phyloP scores from a whole-genome alignment of 805 yeast species.

The Ogataea trehalophila region DNA sequence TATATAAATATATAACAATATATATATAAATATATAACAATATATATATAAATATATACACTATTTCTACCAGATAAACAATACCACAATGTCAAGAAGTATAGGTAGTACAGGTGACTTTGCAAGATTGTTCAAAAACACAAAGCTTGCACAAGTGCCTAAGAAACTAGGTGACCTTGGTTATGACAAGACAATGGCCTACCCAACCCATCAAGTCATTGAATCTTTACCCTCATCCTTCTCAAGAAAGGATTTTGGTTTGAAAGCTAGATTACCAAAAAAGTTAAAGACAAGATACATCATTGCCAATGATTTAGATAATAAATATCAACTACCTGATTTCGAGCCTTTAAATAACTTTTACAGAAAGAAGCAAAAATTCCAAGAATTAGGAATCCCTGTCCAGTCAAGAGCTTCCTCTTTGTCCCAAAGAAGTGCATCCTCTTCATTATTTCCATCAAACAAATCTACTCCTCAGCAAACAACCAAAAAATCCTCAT shows the following conservation, averaged over 20 bases:
- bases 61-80: no score
- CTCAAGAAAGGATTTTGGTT: constrained; percentile 68
- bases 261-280: constrained; percentile 65
- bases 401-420: constrained; percentile 24
- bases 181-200: constrained; percentile 21
- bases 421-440: constrained; percentile 2
- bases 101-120: constrained; percentile 23
- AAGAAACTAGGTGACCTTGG: constrained; percentile 24
- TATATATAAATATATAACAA: no score
- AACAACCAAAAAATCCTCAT: background rate
- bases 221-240: constrained; percentile 64
- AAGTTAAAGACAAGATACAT: constrained; percentile 55
- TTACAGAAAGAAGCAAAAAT: constrained; percentile 56
- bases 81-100: constrained; percentile 16
- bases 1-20: no score
- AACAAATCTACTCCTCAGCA: background rate
- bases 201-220: constrained; percentile 70
- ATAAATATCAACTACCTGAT: constrained; percentile 61
- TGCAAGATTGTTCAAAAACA: constrained; percentile 23
- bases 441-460: constrained; percentile 39
- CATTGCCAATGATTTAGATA: constrained; percentile 62
- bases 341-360: constrained; percentile 61
- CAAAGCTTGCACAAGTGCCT: constrained; percentile 33
- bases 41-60: no score
- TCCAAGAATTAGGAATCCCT: constrained; percentile 63